phyloP scores from a whole-genome alignment of 163 green algal genomes.

The Scenedesmus sp. region DNA sequence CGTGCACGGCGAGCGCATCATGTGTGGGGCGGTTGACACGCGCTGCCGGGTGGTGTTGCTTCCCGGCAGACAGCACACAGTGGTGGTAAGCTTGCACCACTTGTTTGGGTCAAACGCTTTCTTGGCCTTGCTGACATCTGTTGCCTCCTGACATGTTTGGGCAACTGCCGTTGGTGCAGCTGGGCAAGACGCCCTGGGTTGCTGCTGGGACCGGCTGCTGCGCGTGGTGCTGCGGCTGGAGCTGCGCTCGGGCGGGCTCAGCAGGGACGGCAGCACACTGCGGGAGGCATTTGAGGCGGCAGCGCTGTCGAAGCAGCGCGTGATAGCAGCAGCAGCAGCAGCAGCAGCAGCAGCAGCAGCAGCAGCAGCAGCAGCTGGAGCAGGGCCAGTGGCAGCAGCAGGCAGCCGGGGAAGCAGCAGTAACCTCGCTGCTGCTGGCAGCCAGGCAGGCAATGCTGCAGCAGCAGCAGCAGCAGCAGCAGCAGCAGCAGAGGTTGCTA shows the following conservation, averaged over 20 bases:
- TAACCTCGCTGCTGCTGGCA: neutral
- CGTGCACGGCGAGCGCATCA: too few relatives aligned
- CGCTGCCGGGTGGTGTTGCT: too few relatives aligned
- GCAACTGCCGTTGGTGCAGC: neutral
- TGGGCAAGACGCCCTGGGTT: slow-evolving; percentile 48
- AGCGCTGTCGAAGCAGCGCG: slow-evolving; percentile 9
- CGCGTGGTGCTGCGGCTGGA: slow-evolving; percentile 52
- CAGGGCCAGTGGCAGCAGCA: neutral
- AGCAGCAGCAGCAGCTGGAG: neutral
- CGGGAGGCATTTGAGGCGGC: slow-evolving; percentile 38
- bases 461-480: neutral
- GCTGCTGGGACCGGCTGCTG: slow-evolving; percentile 50
- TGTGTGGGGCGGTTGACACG: too few relatives aligned
- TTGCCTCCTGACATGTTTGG: neutral
- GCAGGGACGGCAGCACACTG: slow-evolving; percentile 33
- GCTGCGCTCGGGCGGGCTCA: neutral
- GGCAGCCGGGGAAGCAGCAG: neutral
- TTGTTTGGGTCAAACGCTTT: neutral
- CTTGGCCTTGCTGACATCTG: neutral
- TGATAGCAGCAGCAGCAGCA: neutral
- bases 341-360: neutral
- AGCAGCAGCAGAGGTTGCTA: neutral
- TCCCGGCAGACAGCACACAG: too few relatives aligned
- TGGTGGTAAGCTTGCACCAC: neutral
- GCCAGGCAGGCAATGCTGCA: neutral